Evolutionary conservation across 345 rosid species (phyloP).

Genomic region (Hibiscus tridactylites): DNA sequence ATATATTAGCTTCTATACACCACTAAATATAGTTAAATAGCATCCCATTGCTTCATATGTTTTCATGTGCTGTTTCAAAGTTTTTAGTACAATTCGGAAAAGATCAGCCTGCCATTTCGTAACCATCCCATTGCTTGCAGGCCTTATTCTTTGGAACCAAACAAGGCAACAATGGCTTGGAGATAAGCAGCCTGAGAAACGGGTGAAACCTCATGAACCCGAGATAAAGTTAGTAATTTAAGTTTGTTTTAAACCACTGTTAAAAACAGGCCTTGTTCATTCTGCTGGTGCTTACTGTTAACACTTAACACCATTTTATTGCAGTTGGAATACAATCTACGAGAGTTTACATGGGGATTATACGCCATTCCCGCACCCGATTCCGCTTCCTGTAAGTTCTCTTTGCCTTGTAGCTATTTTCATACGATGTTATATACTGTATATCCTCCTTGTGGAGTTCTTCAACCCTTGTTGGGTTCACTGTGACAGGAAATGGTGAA

Average conservation of each 20-base stretch:
- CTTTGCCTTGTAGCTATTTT: not conserved
- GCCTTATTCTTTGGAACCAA: conserved; percentile 67
- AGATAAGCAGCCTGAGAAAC: conserved; percentile 29
- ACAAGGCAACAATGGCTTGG: conserved; percentile 65
- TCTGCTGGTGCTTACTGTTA: not conserved
- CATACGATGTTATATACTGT: not conserved
- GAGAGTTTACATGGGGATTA: conserved; percentile 47
- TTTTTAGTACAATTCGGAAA: not conserved
- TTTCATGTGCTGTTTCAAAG: not conserved
- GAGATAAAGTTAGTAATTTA: conserved; percentile 47
- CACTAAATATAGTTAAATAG: not conserved
- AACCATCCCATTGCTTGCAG: conserved; percentile 22
- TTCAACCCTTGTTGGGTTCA: not conserved
- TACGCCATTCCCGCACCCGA: conserved; percentile 48
- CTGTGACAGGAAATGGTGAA: conserved; percentile 57
- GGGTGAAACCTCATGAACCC: conserved; percentile 40
- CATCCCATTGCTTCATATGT: not conserved
- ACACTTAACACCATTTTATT: not conserved
- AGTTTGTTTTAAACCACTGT: not conserved
- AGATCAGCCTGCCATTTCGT: not conserved
- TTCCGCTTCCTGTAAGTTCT: conserved; percentile 63
- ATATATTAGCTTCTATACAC: not conserved
- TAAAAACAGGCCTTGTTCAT: not conserved
- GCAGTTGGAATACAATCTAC: conserved; percentile 58
- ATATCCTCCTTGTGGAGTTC: not conserved